Percentiles rank a stretch among this genome's conserved stretches.
Conservation (phyloP, 192 early-diverging fungal species). For the Coemansia sp. region DNA sequence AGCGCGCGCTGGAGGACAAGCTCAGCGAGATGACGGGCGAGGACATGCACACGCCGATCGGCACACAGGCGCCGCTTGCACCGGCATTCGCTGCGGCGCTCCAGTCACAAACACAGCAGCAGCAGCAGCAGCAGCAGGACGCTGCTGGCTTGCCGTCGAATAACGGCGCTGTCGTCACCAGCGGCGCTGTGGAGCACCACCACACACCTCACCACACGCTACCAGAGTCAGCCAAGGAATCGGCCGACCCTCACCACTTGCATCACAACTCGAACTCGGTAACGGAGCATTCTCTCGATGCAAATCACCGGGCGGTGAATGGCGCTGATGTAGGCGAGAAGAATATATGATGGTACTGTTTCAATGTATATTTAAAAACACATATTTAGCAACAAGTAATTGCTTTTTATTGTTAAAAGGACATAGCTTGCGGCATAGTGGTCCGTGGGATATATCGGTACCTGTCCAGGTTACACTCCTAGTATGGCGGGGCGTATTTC, state of each 20-base stretch:
- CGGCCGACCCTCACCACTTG: no score
- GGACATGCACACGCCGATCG: slow-evolving; percentile 13
- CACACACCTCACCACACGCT: no score
- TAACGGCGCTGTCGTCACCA: background rate
- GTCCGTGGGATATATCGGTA: no score
- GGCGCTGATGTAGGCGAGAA: background rate
- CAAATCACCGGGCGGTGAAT: no score
- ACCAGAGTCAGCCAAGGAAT: no score
- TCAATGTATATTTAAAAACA: background rate
- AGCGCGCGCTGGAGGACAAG: slow-evolving; percentile 35
- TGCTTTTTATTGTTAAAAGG: no score
- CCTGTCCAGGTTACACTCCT: no score
- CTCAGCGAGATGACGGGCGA: slow-evolving; percentile 26
- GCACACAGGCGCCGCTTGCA: slow-evolving; percentile 16
- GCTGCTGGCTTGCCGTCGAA: background rate
- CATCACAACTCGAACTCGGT: no score
- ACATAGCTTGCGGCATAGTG: no score
- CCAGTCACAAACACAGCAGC: slow-evolving; percentile 9
- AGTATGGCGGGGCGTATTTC: slow-evolving; percentile 43
- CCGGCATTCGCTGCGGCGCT: slow-evolving; percentile 12
- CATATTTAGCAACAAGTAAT: background rate
- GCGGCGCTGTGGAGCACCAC: background rate
- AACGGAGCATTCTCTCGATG: no score
- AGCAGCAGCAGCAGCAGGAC: background rate
- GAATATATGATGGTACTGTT: no score